Evolutionary conservation across 345 rosid genomes (phyloP).

Genomic region (Lepidium didymum): DNA sequence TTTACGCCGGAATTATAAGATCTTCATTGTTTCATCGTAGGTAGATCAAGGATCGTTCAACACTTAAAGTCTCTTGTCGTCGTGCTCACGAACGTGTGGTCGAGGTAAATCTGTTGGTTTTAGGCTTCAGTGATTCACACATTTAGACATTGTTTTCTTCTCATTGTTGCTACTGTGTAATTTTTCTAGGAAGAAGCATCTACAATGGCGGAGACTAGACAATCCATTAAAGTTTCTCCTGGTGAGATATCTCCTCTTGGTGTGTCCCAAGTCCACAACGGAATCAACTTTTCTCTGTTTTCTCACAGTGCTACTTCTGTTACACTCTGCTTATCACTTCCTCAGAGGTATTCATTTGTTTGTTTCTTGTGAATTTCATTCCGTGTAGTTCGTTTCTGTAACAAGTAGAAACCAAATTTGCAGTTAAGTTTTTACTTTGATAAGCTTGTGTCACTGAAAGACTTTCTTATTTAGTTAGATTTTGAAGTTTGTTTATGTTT

Average conservation of each 20-base stretch:
- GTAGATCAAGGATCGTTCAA: slow-evolving; percentile 36
- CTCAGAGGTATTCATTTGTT: slow-evolving; percentile 40
- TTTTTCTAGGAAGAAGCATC: slow-evolving; percentile 45
- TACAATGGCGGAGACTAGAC: slow-evolving; percentile 31
- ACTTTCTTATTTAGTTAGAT: neutral
- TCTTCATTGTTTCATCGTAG: slow-evolving; percentile 19
- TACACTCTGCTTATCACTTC: slow-evolving; percentile 69
- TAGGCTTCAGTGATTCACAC: neutral
- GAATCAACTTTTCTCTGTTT: slow-evolving; percentile 81
- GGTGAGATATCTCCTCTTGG: slow-evolving; percentile 85
- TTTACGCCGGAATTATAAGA: neutral
- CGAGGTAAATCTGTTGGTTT: slow-evolving; percentile 37
- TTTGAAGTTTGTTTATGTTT: neutral
- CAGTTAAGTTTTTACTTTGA: no score
- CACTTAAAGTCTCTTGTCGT: slow-evolving; percentile 35
- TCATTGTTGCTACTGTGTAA: neutral
- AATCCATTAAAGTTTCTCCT: slow-evolving; percentile 40
- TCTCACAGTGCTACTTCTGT: slow-evolving; percentile 81
- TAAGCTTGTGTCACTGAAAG: neutral
- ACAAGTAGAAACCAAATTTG: neutral
- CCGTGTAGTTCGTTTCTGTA: neutral
- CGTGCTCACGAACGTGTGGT: slow-evolving; percentile 51
- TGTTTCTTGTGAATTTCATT: neutral
- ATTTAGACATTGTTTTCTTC: neutral
- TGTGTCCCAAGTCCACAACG: slow-evolving; percentile 61